phyloP scores from a whole-genome alignment of 306 rosid species.

The Hippophae rhamnoides region DNA sequence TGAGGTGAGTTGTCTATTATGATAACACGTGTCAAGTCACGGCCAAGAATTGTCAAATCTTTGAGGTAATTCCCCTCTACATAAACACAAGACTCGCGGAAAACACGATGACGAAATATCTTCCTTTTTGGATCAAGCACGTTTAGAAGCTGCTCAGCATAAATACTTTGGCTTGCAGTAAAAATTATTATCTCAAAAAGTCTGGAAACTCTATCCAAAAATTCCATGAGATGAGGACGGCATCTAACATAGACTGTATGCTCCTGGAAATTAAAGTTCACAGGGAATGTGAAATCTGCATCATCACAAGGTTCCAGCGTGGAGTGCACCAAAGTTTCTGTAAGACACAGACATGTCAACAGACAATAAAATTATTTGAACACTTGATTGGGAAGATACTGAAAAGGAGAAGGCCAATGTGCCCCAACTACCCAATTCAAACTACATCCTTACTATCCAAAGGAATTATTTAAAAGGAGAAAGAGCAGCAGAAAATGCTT shows the following conservation, averaged over 20 bases:
- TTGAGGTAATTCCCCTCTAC: constrained; percentile 96
- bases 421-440: too few relatives aligned
- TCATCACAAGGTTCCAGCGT: constrained; percentile 83
- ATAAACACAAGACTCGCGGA: constrained; percentile 88
- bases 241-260: constrained; percentile 90
- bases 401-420: too few relatives aligned
- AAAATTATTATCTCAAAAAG: constrained; percentile 89
- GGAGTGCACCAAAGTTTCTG: constrained; percentile 99
- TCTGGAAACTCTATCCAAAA: constrained; percentile 64
- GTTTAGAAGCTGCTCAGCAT: constrained; percentile 94
- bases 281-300: constrained; percentile 87
- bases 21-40: constrained; percentile 75
- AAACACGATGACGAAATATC: constrained; percentile 91
- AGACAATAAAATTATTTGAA: not conserved
- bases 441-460: too few relatives aligned
- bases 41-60: constrained; percentile 94
- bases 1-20: constrained; percentile 95
- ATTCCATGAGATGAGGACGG: constrained; percentile 89
- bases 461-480: too few relatives aligned
- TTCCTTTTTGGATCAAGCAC: constrained; percentile 94
- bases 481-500: too few relatives aligned
- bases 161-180: constrained; percentile 98
- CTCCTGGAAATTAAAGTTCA: constrained; percentile 77
- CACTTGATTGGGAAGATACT: too few relatives aligned
- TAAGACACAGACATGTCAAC: constrained; percentile 23